These are phyloP conservation scores for Colletotrichum melonis DNA, from an alignment of 2,329 filamentous ascomycete genomes.

Conservation along the genomic window DNA sequence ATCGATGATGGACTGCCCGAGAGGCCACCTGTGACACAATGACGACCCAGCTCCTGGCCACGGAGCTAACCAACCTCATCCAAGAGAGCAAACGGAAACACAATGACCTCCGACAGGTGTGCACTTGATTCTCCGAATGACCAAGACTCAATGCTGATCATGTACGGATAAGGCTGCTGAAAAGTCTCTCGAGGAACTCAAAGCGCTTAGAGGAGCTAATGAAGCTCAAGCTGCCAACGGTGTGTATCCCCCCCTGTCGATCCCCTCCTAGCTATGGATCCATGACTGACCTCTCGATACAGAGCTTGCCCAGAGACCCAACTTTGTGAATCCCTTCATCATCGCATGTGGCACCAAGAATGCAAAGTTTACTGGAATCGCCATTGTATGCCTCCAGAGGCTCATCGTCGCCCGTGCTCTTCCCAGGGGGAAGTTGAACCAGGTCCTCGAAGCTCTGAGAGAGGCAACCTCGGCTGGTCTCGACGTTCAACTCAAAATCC, in stretches of 20 bases:
- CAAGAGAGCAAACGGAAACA: constrained; percentile 97
- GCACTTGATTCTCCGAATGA: constrained; percentile 40
- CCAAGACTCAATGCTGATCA: constrained; percentile 10
- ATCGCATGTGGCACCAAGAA: constrained; percentile 93
- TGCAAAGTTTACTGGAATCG: constrained; percentile 88
- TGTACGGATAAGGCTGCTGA: constrained; percentile 78
- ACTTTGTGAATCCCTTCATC: constrained; percentile 93
- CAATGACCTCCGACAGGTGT: constrained; percentile 84
- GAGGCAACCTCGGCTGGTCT: constrained; percentile 84
- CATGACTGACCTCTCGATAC: constrained; percentile 34
- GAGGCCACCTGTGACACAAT: constrained; percentile 63
- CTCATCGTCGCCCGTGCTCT: constrained; percentile 86
- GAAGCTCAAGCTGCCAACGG: constrained; percentile 81
- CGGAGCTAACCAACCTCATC: constrained; percentile 89
- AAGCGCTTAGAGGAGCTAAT: constrained; percentile 76
- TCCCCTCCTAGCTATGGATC: constrained; percentile 40
- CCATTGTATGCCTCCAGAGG: constrained; percentile 88
- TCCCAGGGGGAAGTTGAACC: constrained; percentile 81
- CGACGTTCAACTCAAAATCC: constrained; percentile 94
- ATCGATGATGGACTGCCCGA: constrained; percentile 29
- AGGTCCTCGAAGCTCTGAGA: constrained; percentile 88
- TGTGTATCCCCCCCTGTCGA: constrained; percentile 47
- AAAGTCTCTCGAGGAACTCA: constrained; percentile 91
- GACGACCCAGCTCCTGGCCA: constrained; percentile 90
- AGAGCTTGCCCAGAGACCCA: constrained; percentile 86